Conservation (phyloP, 164 flowering plant genomes). For the Santalum album region DNA sequence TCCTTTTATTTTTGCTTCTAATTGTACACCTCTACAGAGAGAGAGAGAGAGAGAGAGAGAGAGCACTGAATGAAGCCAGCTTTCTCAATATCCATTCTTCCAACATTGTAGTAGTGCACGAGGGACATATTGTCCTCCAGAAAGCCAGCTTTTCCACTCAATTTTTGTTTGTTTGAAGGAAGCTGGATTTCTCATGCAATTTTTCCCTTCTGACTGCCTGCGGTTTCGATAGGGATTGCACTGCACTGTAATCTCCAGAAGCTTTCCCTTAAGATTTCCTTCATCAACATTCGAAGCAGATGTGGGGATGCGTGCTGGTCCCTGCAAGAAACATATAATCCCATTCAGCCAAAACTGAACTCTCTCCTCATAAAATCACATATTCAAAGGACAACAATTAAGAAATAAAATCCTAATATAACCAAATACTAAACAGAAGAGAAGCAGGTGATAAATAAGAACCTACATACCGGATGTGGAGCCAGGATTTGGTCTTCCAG, state of each 20-base stretch:
- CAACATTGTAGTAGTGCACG: constrained; percentile 86
- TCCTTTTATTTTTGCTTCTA: too few species aligned
- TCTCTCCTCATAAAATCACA: too few species aligned
- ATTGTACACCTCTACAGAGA: too few species aligned
- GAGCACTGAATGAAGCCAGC: too few species aligned
- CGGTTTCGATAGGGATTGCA: constrained; percentile 88
- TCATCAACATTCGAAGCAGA: constrained; percentile 91
- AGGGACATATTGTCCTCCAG: constrained; percentile 92
- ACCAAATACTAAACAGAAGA: not conserved
- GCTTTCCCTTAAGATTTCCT: constrained; percentile 87
- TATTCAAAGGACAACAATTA: too few species aligned
- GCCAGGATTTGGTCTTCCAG: constrained; percentile 94
- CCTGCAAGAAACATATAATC: constrained; percentile 34
- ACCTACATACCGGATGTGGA: constrained; percentile 66
- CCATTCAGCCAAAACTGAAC: constrained; percentile 1
- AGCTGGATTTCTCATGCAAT: constrained; percentile 95
- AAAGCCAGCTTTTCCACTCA: constrained; percentile 95
- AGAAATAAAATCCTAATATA: too few species aligned
- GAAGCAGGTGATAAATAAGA: constrained; percentile 6
- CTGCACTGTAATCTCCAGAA: constrained; percentile 73
- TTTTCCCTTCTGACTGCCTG: constrained; percentile 90
- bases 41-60: too few species aligned
- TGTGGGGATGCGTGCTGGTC: constrained; percentile 61
- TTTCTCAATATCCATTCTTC: too few species aligned
- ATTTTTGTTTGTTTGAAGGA: constrained; percentile 95